Conservation (phyloP, 2,329 filamentous ascomycete genomes). For the Neocucurbitaria cava region DNA sequence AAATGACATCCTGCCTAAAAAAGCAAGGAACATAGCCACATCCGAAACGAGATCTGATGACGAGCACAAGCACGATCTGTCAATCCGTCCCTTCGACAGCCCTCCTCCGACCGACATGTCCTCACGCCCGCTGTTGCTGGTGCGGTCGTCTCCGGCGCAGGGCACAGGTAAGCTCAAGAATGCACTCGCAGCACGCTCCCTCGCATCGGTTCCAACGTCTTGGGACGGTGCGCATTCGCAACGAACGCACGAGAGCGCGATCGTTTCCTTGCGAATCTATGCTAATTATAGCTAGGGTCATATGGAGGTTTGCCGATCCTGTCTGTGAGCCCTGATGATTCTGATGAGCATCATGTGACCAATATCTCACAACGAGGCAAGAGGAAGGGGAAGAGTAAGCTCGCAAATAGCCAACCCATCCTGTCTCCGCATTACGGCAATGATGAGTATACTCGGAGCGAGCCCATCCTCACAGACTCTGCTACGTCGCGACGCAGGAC, state of each 20-base stretch:
- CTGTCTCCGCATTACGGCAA: slow-evolving; percentile 20
- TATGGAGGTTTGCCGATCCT: slow-evolving; percentile 65
- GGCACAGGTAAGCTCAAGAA: slow-evolving; percentile 53
- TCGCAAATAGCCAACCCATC: slow-evolving; percentile 34
- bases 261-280: slow-evolving; percentile 2
- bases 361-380: slow-evolving; percentile 27
- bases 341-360: slow-evolving; percentile 45
- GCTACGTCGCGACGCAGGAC: slow-evolving; percentile 34
- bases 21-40: slow-evolving; percentile 37
- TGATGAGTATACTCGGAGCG: slow-evolving; percentile 26
- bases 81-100: slow-evolving; percentile 18
- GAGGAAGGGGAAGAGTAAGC: slow-evolving; percentile 44
- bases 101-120: slow-evolving; percentile 34
- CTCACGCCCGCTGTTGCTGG: slow-evolving; percentile 63
- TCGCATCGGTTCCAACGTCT: slow-evolving; percentile 1
- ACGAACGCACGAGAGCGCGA: slow-evolving; percentile 8
- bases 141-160: slow-evolving; percentile 66
- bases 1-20: slow-evolving; percentile 29
- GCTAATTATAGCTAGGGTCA: slow-evolving; percentile 51
- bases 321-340: slow-evolving; percentile 46
- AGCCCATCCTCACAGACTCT: slow-evolving; percentile 23
- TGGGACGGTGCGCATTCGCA: slow-evolving; percentile 10
- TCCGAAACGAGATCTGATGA: slow-evolving; percentile 37
- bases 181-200: slow-evolving; percentile 9
- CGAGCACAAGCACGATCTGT: slow-evolving; percentile 19